Evolutionary conservation across 139 green algal genomes (phyloP).

Genomic region (Volvox africanus): DNA sequence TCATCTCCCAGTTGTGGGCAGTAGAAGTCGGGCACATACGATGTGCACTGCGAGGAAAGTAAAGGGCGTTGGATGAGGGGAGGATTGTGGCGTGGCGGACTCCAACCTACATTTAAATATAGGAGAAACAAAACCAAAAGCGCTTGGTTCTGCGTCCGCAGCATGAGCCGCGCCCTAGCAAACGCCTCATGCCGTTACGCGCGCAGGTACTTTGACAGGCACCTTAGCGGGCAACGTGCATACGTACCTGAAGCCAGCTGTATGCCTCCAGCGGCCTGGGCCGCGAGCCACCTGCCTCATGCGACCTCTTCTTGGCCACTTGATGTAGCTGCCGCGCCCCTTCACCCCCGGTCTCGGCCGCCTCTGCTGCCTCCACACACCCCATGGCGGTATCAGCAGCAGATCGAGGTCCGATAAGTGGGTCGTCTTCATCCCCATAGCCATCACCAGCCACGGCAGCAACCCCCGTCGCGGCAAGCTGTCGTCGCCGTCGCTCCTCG

Average conservation of each 20-base stretch:
- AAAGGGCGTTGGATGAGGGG: not conserved
- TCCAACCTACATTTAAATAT: too few species aligned
- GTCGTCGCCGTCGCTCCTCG: not conserved
- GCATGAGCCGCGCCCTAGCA: too few species aligned
- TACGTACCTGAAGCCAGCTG: constrained; percentile 25
- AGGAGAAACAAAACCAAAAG: too few species aligned
- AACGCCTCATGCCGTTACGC: too few species aligned
- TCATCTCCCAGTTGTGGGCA: constrained; percentile 77
- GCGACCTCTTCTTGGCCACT: constrained; percentile 14
- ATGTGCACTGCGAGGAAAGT: not conserved
- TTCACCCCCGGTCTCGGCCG: not conserved
- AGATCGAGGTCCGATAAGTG: not conserved
- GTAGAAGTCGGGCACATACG: constrained; percentile 62
- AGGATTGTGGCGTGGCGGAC: not conserved
- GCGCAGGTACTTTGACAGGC: not conserved
- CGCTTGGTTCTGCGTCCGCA: too few species aligned
- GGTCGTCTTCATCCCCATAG: not conserved
- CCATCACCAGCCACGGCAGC: not conserved
- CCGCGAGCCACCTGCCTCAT: constrained; percentile 8
- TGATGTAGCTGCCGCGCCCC: not conserved
- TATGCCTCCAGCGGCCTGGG: not conserved
- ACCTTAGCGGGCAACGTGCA: not conserved
- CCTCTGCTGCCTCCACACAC: not conserved
- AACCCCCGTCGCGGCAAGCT: not conserved
- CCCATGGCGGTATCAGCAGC: not conserved